Evolutionary conservation across 495 filamentous ascomycete genomes (phyloP).

Genomic region (Aspergillus biplanus): DNA sequence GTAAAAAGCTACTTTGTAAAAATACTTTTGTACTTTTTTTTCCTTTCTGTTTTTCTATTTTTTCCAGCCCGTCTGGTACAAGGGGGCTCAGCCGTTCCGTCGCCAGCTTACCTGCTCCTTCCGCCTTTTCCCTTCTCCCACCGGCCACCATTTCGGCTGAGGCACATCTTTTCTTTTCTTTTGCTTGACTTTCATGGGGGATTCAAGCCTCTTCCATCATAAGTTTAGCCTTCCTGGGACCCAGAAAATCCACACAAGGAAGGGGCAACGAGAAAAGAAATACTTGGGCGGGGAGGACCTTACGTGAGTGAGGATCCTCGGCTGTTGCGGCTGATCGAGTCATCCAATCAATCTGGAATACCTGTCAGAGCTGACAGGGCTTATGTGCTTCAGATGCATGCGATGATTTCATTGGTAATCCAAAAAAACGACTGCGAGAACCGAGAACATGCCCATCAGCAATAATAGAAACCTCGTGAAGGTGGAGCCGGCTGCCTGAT

Average conservation of each 20-base stretch:
- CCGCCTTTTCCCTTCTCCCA: neutral
- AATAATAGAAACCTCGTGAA: conserved; percentile 9
- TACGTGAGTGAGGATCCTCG: conserved; percentile 11
- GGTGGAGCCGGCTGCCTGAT: neutral
- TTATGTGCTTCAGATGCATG: neutral
- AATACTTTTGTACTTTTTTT: neutral
- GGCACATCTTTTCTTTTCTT: neutral
- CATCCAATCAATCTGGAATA: neutral
- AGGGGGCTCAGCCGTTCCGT: neutral
- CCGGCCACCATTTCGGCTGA: neutral
- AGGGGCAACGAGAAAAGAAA: neutral
- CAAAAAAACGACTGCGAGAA: neutral
- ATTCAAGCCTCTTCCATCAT: too few relatives aligned
- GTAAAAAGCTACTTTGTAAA: too few relatives aligned
- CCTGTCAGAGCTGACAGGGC: neutral
- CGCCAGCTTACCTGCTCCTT: neutral
- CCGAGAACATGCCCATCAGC: neutral
- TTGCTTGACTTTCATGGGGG: neutral
- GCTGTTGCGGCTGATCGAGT: conserved; percentile 9
- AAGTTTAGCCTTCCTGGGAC: too few relatives aligned
- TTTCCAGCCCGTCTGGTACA: neutral
- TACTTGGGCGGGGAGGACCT: neutral
- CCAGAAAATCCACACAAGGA: neutral
- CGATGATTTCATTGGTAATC: neutral
- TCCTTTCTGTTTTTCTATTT: neutral